Base-by-base conservation (phyloP, 2,329 filamentous ascomycete genomes). In the Beauveria sp. region DNA sequence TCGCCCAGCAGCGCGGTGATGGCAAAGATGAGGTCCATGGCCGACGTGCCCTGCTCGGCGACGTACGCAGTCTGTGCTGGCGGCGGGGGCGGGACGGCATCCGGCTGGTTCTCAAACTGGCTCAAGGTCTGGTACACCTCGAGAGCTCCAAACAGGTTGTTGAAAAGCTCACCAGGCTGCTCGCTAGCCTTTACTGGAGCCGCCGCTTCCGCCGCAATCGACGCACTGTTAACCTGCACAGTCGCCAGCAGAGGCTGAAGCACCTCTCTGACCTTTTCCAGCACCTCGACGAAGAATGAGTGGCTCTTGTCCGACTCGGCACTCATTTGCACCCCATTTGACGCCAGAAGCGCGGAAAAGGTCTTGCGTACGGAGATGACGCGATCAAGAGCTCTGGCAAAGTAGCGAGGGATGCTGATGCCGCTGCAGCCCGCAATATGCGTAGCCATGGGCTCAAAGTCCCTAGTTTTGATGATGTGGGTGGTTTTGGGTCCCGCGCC, bases 381-480 rank as follows among this genome's bases (percentile, higher is more conserved):
- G 16, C 66, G 62, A 10, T 64, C 63, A 9, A 68, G 37, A 43
- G 66, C 53, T 4, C 62, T 4, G 28, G 61, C 40, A 9, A 64
- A 63, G n/a, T 30, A 24, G 1, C 48, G 24, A n/a, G 66, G 66
- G 28, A 68, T 48, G 2, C 16, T 47, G 4, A 68, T 14, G 20
- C 40, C 28, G 28, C 61, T 62, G 1, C 43, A 50, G 1, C 65
- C 54, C 7, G 63, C 63, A 10, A 67, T 52, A 40, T 62, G 54
- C 5, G 51, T 62, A 1, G 63, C 66, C 62, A 67, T 66, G 4
- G 64, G 59, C 62, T 63, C 62, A 51, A 65, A 67, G 20, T 67
- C 64, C 6, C 16, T 58, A 14, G 66, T 66, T 6, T 48, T 63
- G 37, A 67, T 61, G 28, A 61, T 22, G 30, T 62, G 51, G 14